Evolutionary conservation across 441 rosid genomes (phyloP).

Genomic region (Lagerstroemia fauriei): DNA sequence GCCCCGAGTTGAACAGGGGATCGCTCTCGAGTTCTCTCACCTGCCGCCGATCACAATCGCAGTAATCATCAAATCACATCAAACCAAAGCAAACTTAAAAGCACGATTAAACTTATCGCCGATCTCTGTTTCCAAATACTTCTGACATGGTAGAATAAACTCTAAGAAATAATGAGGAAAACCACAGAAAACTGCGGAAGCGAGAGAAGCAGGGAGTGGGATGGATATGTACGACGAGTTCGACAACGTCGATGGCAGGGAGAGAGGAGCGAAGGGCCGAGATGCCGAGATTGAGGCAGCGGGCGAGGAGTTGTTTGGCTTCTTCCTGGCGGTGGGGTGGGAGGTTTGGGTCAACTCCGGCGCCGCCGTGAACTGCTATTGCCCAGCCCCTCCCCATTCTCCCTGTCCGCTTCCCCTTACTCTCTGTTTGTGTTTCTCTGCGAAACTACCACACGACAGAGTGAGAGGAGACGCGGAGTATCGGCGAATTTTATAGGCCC

Average conservation of each 20-base stretch:
- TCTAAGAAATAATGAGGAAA: no score
- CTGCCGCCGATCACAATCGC: slow-evolving; percentile 31
- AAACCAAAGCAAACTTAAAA: not conserved
- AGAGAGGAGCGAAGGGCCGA: slow-evolving; percentile 69
- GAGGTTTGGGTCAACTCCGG: slow-evolving; percentile 93
- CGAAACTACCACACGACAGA: not conserved
- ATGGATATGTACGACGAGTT: slow-evolving; percentile 57
- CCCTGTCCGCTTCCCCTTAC: not conserved
- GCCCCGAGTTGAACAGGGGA: slow-evolving; percentile 87
- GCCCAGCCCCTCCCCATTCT: slow-evolving; percentile 91
- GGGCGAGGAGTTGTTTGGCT: slow-evolving; percentile 77
- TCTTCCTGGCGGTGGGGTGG: slow-evolving; percentile 70
- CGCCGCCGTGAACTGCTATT: slow-evolving; percentile 95
- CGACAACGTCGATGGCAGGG: slow-evolving; percentile 86
- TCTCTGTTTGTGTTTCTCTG: not conserved
- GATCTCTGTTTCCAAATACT: not conserved
- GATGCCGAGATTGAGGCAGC: slow-evolving; percentile 83
- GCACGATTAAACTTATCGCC: not conserved
- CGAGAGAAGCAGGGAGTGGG: not conserved
- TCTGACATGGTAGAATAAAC: no score
- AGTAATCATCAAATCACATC: not conserved
- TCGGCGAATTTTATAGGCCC: not conserved
- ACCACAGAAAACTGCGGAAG: no score
- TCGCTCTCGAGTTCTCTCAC: slow-evolving; percentile 82
- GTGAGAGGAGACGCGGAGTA: not conserved